Base-by-base conservation (phyloP, 1,284 basidiomycete species). In the Afroboletus lepidellus region DNA sequence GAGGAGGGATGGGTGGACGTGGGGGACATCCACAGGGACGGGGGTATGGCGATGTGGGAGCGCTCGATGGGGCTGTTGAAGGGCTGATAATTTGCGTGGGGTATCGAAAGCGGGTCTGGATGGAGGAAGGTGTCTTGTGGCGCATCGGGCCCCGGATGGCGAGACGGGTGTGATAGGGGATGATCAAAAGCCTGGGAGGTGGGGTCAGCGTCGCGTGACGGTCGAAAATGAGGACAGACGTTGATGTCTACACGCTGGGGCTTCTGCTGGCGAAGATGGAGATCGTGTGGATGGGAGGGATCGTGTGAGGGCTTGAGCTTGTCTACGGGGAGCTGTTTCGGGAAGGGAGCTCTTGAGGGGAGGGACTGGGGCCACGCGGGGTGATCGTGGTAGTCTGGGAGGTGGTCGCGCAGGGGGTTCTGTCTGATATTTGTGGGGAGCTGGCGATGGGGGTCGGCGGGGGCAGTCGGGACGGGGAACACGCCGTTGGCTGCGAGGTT, bases 11-110 rank as follows among this genome's bases (percentile, higher is more conserved):
- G 70, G 16, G 79, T 69, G 46, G 77, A 79, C 12, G 81, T 73
- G 37, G 84, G 79, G 12, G 87, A 89, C 88, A 90, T 91, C 88
- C 87, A 91, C 42, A 90, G 70, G 39, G 86, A 87, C 4, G 88
- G 87, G 45, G 84, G 85, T 39, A 90, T 72, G 51, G 78, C 76
- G 45, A 72, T 61, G 60, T 73, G 73, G 46, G 79, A 74, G 60
- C 79, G 83, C 61, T 85, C 82, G 64, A 72, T 65, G 60, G 74
- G 41, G 56, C 67, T 62, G 50, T 63, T 60, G 60, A 69, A 69
- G 44, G 57, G 54, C 18, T 70, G 59, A 51, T 69, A 72, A 60
- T 67, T 61, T 20, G 62, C 46, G 30, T 65, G 36, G 47, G 63
- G 54, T 47, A 57, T 55, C 42, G 60, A 56, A 27, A 60, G 56